Evolutionary conservation across 1,284 basidiomycete genomes (phyloP).

Genomic region (Ceratobasidium papillatum): DNA sequence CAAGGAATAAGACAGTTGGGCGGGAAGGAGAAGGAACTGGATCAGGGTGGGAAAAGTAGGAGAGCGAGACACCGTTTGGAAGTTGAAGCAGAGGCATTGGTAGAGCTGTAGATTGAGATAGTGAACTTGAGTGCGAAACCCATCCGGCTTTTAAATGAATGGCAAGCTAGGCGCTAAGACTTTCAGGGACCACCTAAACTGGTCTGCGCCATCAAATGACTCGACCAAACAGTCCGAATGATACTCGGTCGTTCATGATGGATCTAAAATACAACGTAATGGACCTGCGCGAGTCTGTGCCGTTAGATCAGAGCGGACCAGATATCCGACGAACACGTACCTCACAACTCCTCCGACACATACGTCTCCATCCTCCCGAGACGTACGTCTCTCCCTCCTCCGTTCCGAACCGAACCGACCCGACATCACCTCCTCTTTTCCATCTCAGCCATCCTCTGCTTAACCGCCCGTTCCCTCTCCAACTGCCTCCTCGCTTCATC

Average conservation of each 20-base stretch:
- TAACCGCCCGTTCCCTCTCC: constrained; percentile 22
- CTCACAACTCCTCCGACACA: neutral
- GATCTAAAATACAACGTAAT: neutral
- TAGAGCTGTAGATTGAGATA: neutral
- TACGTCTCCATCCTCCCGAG: neutral
- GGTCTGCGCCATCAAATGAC: neutral
- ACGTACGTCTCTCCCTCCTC: neutral
- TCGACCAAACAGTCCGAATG: constrained; percentile 3
- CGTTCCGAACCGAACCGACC: neutral
- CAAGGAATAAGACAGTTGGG: constrained; percentile 7
- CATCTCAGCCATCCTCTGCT: constrained; percentile 10
- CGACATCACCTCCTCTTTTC: neutral
- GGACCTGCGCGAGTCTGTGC: neutral
- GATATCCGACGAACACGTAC: neutral
- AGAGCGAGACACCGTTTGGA: constrained; percentile 7
- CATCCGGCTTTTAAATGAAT: neutral
- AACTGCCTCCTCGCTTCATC: constrained; percentile 22
- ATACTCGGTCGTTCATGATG: neutral
- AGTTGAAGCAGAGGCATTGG: constrained; percentile 19
- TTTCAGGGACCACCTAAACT: too few relatives aligned
- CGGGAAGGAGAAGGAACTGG: neutral
- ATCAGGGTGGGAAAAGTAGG: constrained; percentile 23
- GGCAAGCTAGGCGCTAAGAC: too few relatives aligned
- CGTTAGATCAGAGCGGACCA: neutral
- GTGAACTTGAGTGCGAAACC: neutral